Base-by-base conservation (phyloP, 1,139 yeast species). In the Magnusiomyces fungicola region DNA sequence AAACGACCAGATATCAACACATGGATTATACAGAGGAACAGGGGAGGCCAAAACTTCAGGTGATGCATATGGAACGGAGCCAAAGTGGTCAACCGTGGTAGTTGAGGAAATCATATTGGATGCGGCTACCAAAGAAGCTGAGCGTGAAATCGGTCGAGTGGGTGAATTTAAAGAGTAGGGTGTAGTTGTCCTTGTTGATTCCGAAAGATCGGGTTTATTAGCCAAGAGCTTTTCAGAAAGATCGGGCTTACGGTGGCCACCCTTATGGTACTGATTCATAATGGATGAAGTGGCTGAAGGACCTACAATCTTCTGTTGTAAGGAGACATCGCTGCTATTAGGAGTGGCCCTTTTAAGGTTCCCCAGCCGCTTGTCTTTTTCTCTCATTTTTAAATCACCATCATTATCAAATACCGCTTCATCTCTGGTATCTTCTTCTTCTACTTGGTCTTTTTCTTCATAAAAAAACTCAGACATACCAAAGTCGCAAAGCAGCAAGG, bases 11-110 rank as follows among this genome's bases (percentile, higher is more conserved):
- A 86, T 76, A 65, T 90, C 97, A 0, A 88, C 83, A 49, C 80
- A 71, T 0, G 89, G 85, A 3, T 23, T n/a, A 50, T 83, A 71
- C 2, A 85, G 81, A 2, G 85, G 82, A 1, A 85, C 86, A 25
- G 75, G 71, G 0, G 86, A 81, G 14, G 24, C 39, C 47, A 89
- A 69, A 32, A 88, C 70, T 61, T 90, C 96, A 0, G 97, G 97
- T 0, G 96, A 78, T 0, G 96, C 96, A 63, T 88, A 90, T 0
- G 97, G 97, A 38, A 90, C 70, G 1, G 96, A 88, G 0, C 97
- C 97, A 50, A 88, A 85, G 61, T 69, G 58, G 30, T 59, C 52
- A 27, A 12, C 12, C 12, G 30, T 7, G 10, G 30, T 27, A 27
- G 30, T 12, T 33, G 42, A 10, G 45, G 46, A n/a, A 24, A 45